Conservation (phyloP, 163 green algal genomes). For the Scenedesmus sp. region DNA sequence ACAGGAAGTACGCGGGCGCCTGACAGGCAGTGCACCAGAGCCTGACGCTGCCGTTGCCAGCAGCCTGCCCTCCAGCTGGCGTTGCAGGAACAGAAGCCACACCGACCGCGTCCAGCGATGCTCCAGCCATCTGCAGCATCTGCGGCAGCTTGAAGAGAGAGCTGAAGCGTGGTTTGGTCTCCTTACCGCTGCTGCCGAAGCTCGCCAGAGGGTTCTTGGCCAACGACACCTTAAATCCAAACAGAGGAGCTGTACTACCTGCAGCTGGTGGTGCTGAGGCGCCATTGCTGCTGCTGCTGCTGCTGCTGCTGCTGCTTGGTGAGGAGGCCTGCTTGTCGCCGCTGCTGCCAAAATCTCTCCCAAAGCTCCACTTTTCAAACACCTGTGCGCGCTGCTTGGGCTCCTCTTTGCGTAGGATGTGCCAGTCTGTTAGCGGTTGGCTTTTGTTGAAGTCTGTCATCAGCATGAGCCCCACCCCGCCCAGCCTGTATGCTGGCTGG, state of each 20-base stretch:
- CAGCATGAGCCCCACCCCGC: slow-evolving; percentile 41
- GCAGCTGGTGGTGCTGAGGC: not conserved
- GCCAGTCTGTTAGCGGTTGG: slow-evolving; percentile 42
- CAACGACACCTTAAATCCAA: not conserved
- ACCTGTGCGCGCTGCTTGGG: not conserved
- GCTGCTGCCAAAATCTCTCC: not conserved
- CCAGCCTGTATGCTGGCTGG: slow-evolving; percentile 26
- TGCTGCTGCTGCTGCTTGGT: not conserved
- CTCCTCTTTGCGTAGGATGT: not conserved
- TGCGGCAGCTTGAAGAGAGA: slow-evolving; percentile 14
- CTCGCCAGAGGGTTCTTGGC: not conserved
- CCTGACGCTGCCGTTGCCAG: not conserved
- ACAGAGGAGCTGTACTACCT: not conserved
- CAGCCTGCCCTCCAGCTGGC: not conserved
- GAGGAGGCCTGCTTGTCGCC: not conserved
- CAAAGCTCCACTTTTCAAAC: not conserved
- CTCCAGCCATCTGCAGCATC: not conserved
- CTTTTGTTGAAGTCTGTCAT: slow-evolving; percentile 51
- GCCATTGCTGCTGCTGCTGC: not conserved
- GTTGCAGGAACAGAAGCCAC: not conserved
- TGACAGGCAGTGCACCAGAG: slow-evolving; percentile 50
- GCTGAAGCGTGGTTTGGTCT: not conserved
- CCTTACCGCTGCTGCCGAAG: slow-evolving; percentile 9
- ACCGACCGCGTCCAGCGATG: not conserved
- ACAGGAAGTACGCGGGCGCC: slow-evolving; percentile 24